Percentiles rank a stretch among this genome's conserved stretches.
phyloP scores from a whole-genome alignment of 345 rosid genomes.

The Chamaenerion angustifolium region DNA sequence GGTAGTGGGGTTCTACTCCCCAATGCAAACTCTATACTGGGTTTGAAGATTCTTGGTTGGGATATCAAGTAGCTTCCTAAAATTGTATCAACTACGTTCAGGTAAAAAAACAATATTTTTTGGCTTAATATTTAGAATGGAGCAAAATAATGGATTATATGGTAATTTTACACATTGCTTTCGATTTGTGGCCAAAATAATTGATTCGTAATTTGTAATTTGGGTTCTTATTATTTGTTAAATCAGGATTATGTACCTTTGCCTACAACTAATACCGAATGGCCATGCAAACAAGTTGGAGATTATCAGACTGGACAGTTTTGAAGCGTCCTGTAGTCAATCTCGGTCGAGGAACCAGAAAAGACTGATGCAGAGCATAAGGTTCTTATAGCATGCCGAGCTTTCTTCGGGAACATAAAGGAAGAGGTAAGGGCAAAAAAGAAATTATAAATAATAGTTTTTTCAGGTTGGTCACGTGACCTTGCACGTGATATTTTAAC shows the following conservation, averaged over 20 bases:
- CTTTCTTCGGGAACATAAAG: slow-evolving; percentile 23
- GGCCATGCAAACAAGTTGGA: slow-evolving; percentile 12
- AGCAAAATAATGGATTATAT: too few relatives aligned
- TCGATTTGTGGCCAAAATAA: too few relatives aligned
- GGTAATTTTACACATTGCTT: too few relatives aligned
- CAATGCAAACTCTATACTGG: slow-evolving; percentile 34
- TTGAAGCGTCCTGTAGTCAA: slow-evolving; percentile 1
- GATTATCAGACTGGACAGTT: slow-evolving; percentile 5
- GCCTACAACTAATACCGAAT: slow-evolving; percentile 4
- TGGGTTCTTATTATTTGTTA: not conserved
- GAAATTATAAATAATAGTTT: too few relatives aligned
- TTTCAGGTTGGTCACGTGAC: too few relatives aligned
- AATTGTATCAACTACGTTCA: slow-evolving; percentile 11
- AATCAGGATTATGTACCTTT: slow-evolving; percentile 2
- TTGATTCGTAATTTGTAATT: too few relatives aligned
- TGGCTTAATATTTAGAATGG: too few relatives aligned
- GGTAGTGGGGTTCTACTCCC: slow-evolving; percentile 52
- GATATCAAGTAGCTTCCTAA: slow-evolving; percentile 29
- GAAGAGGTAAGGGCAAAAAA: too few relatives aligned
- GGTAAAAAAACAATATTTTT: too few relatives aligned
- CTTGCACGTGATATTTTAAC: too few relatives aligned
- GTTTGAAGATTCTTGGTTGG: slow-evolving; percentile 67
- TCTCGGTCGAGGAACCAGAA: slow-evolving; percentile 13
- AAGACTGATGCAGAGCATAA: slow-evolving; percentile 18
- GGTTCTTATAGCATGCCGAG: slow-evolving; percentile 28